Evolutionary conservation across 805 yeast genomes (phyloP).

Genomic region (Candida anglica): DNA sequence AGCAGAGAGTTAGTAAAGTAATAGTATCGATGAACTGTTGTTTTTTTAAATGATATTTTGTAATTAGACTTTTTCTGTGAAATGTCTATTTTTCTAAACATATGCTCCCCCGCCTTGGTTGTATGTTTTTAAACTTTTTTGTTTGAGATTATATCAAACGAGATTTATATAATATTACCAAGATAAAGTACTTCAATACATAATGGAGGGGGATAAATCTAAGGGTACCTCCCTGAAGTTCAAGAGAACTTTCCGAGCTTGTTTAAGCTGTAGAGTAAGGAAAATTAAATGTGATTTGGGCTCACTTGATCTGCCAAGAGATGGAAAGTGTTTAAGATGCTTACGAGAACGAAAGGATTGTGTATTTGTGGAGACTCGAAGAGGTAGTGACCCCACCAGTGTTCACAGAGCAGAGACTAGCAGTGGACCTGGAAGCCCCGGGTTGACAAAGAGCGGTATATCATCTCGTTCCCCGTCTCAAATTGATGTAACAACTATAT

Average conservation of each 20-base stretch:
- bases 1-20: not conserved
- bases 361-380: constrained; percentile 47
- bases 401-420: not conserved
- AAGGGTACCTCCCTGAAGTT: constrained; percentile 21
- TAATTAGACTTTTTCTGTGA: no score
- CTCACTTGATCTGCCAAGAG: constrained; percentile 61
- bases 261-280: constrained; percentile 77
- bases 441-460: no score
- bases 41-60: no score
- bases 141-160: no score
- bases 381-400: constrained; percentile 18
- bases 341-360: constrained; percentile 79
- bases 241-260: constrained; percentile 74
- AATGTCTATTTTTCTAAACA: no score
- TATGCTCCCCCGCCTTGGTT: no score
- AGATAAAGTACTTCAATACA: no score
- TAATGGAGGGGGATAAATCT: not conserved
- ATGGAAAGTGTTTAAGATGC: constrained; percentile 85
- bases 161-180: no score
- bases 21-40: not conserved
- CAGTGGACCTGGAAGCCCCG: not conserved
- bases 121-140: no score
- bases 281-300: constrained; percentile 89
- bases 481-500: no score
- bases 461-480: no score